Base-by-base conservation (phyloP, 495 filamentous ascomycete species). In the Gamarada debralockiae region DNA sequence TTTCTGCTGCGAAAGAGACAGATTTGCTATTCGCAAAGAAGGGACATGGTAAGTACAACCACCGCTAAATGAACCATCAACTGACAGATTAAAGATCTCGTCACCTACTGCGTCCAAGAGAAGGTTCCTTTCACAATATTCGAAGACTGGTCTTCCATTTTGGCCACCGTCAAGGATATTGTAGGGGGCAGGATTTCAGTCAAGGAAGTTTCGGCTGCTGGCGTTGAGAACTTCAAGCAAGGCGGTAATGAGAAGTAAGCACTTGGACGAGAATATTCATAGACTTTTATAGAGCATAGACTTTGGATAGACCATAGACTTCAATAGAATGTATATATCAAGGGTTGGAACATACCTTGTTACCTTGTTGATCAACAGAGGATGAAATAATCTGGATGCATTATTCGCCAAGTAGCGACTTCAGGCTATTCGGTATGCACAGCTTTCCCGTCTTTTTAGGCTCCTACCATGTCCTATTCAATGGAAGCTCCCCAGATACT, bases 11-110 rank as follows among this genome's bases (percentile, higher is more conserved):
- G 1, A 78, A 82, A 44, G 90, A 96, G 68, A 95, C 91, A 14
- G 88, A 96, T 63, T 66, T 96, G 37, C 69, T 96, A 15, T 96
- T 96, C 65, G 91, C 91, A 45, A 97, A 97, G 76, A 80, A 86
- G 31, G 92, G 89, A 8, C 79, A 87, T 66, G 90, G 90, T 93
- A 79, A 47, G 76, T 22, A 36, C 27, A 12, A 29, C 9, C 41
- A 17, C 38, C 24, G 13, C 6, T 34, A 3, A 40, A 23, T 40
- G 25, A 25, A 25, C 10, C 14, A 13, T 27, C 2, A 0, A 43
- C 37, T 38, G 23, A 45, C 43, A 48, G 33, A 45, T 3, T 24
- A 10, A 53, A 91, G 90, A 96, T 69, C 76, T 96, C 53, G 80
- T 95, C 49, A 83, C 75, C 1, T 95, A 86, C 67, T 93, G 90